Evolutionary conservation across 2,329 filamentous ascomycete genomes (phyloP), one percentile per base, ranked within the genome.

Genomic region (Penicillium paneum): DNA sequence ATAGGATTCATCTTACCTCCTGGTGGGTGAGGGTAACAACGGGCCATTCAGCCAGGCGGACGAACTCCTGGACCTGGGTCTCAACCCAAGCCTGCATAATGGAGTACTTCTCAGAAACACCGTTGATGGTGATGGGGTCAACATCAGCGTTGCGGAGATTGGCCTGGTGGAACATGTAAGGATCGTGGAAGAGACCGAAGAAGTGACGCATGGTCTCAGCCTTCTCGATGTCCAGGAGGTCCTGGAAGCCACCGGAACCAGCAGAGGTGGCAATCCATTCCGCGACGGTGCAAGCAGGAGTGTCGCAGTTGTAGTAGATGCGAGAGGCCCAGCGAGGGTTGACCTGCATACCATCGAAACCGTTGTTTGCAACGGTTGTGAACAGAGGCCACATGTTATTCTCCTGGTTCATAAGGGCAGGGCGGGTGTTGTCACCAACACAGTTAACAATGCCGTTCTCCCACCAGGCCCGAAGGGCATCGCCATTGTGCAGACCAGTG

Each of bases 281-380:
- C 45, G 78, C 70, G 17, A 79, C 65, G 0, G 83, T 85, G 65
- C 83, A 86, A 21, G 70, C 74, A 2, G 81, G 75, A 15, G 77
- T 77, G 64, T 84, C 79, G 67, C 83, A 86, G 71, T 86, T 85
- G 75, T 83, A 86, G 73, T 85, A 86, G 56, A 86, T 85, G 39
- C 81, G 79, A 3, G 81, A 83, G 1, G 83, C 80, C 79, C 79
- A 86, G 42, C 83, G 81, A 5, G 82, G 82, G 64, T 83, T 80
- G 46, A 86, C 76, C 54, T 77, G 77, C 38, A 84, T 74, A 1
- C 83, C 83, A 39, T 71, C 78, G 59, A 79, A 82, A 0, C 83
- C 83, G 60, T 86, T 82, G 11, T 58, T 64, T 0, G 68, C 75
- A 0, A 78, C 74, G 3, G 72, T 84, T 45, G 78, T 81, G 46